Evolutionary conservation across 1,284 basidiomycete species (phyloP).

Genomic region (Sphaerobolus stellatus): DNA sequence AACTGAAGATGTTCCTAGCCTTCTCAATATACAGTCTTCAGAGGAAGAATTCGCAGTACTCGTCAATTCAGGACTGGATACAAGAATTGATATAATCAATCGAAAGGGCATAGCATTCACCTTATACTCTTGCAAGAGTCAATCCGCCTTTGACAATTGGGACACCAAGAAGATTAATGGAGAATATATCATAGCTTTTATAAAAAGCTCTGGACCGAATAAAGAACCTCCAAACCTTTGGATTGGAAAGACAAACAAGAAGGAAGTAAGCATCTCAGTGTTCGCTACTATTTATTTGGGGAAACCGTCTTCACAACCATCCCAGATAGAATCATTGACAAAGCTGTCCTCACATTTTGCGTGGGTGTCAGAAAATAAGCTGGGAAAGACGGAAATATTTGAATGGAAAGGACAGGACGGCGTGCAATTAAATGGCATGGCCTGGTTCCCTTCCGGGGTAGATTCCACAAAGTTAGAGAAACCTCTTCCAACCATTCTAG

Average conservation of each 20-base stretch:
- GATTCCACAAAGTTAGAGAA: slow-evolving; percentile 2
- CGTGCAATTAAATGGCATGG: slow-evolving; percentile 14
- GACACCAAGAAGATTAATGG: slow-evolving; percentile 14
- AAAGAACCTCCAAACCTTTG: slow-evolving; percentile 17
- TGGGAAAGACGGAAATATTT: slow-evolving; percentile 5
- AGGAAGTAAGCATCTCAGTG: background rate
- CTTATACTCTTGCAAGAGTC: slow-evolving; percentile 7
- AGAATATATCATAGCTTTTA: slow-evolving; percentile 13
- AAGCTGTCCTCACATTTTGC: slow-evolving; percentile 19
- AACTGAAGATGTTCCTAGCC: slow-evolving; percentile 9
- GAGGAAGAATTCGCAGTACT: slow-evolving; percentile 16
- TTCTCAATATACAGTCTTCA: slow-evolving; percentile 14
- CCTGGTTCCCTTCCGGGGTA: slow-evolving; percentile 11
- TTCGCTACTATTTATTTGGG: background rate
- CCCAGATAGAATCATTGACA: slow-evolving; percentile 5
- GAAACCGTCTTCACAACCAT: background rate
- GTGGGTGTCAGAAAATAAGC: slow-evolving; percentile 12
- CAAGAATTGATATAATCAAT: slow-evolving; percentile 15
- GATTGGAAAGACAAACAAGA: slow-evolving; percentile 7
- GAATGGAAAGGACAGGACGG: slow-evolving; percentile 17
- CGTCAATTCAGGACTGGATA: slow-evolving; percentile 13
- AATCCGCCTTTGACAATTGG: slow-evolving; percentile 1
- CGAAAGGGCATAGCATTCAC: slow-evolving; percentile 6
- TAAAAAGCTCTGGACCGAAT: slow-evolving; percentile 15
- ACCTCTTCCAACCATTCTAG: slow-evolving; percentile 16